Evolutionary conservation across 805 yeast genomes (phyloP).

Genomic region (Yamadazyma akitaensis): DNA sequence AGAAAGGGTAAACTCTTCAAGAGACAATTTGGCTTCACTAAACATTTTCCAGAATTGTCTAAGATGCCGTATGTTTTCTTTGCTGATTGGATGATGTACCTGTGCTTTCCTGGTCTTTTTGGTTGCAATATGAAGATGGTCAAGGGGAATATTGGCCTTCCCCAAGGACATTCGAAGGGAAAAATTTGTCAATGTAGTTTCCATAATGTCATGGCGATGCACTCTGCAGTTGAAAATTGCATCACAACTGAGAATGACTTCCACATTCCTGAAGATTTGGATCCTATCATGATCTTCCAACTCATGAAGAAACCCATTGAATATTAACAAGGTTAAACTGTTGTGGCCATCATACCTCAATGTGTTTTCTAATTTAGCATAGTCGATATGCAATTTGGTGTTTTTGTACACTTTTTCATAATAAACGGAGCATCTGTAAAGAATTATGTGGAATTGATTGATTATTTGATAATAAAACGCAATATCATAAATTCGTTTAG

Average conservation of each 20-base stretch:
- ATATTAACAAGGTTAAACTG: slow-evolving; percentile 14
- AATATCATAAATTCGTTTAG: slow-evolving; percentile 20
- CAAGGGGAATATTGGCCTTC: slow-evolving; percentile 19
- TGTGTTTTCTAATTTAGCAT: slow-evolving; percentile 19
- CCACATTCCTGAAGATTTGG: slow-evolving; percentile 24
- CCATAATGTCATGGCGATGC: slow-evolving; percentile 7
- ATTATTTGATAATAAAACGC: slow-evolving; percentile 18
- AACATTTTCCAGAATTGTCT: slow-evolving; percentile 12
- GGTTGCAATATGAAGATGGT: slow-evolving; percentile 4
- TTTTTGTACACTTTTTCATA: slow-evolving; percentile 11
- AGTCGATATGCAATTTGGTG: slow-evolving; percentile 20
- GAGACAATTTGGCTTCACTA: slow-evolving; percentile 15
- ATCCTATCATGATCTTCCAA: slow-evolving; percentile 14
- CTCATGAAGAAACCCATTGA: slow-evolving; percentile 22
- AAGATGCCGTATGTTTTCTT: slow-evolving; percentile 1
- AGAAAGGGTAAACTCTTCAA: slow-evolving; percentile 26
- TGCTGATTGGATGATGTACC: slow-evolving; percentile 11
- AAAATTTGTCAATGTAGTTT: slow-evolving; percentile 14
- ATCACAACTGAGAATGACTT: slow-evolving; percentile 20
- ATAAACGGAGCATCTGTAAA: slow-evolving; percentile 16
- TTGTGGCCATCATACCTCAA: slow-evolving; percentile 15
- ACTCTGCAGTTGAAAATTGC: slow-evolving; percentile 17
- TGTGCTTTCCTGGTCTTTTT: neutral
- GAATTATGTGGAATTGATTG: slow-evolving; percentile 24
- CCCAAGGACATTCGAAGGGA: slow-evolving; percentile 16